These are phyloP conservation scores for Nannizziopsis arthrosporioides DNA, from an alignment of 2,329 filamentous ascomycete species.

Conservation along the genomic window DNA sequence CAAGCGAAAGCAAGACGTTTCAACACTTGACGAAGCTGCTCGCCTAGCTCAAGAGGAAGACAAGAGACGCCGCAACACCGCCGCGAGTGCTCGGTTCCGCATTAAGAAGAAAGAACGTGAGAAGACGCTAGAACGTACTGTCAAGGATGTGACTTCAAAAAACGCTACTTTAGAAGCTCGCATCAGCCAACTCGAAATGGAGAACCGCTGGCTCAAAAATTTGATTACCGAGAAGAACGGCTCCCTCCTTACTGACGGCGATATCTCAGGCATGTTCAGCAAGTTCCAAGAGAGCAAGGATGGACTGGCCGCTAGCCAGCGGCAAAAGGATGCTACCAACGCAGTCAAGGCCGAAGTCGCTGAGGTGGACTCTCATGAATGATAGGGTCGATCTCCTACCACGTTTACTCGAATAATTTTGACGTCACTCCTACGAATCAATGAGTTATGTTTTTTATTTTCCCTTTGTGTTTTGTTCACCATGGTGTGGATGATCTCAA, in stretches of 20 bases:
- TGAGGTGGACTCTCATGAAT: not conserved
- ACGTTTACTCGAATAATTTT: not conserved
- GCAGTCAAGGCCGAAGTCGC: not conserved
- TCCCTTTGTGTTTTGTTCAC: not conserved
- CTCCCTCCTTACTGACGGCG: conserved; percentile 27
- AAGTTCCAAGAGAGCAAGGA: conserved; percentile 29
- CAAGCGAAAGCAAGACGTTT: conserved; percentile 17
- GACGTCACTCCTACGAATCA: conserved; percentile 3
- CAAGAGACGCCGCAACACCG: conserved; percentile 79
- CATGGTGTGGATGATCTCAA: too few species aligned
- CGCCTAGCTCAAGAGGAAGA: conserved; percentile 73
- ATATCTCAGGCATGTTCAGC: conserved; percentile 31
- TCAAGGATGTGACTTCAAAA: conserved; percentile 75
- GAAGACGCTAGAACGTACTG: conserved; percentile 67
- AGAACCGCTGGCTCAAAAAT: conserved; percentile 73
- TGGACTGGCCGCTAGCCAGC: conserved; percentile 12
- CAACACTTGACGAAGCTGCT: conserved; percentile 57
- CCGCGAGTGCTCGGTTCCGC: conserved; percentile 76
- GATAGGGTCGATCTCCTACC: not conserved
- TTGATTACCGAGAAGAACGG: conserved; percentile 73
- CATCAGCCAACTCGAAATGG: conserved; percentile 66
- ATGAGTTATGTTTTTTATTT: conserved; percentile 1
- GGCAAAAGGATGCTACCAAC: conserved; percentile 6
- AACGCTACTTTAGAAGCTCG: conserved; percentile 60
- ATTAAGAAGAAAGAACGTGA: conserved; percentile 95